Conservation (phyloP, 306 rosid genomes). For the Hylodesmum podocarpum region DNA sequence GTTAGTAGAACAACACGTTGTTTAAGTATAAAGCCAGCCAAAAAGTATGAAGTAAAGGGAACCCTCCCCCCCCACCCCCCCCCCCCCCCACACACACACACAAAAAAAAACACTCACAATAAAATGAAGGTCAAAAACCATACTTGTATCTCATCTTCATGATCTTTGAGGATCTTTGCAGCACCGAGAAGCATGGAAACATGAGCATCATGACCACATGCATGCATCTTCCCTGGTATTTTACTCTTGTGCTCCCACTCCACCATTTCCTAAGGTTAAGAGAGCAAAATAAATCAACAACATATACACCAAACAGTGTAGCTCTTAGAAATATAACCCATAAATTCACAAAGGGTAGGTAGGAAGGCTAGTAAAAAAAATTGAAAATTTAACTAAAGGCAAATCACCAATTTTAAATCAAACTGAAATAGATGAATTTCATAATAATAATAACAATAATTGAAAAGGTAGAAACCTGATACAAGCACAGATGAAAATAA, state of each 20-base stretch:
- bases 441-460: background rate
- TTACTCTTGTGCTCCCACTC: constrained; percentile 95
- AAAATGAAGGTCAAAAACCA: background rate
- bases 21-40: background rate
- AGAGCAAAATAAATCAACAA: background rate
- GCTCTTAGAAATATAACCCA: background rate
- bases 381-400: background rate
- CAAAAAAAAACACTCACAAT: background rate
- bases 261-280: constrained; percentile 57
- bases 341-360: background rate
- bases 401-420: background rate
- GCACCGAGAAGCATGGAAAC: constrained; percentile 97
- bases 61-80: background rate
- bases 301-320: background rate
- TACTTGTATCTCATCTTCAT: constrained; percentile 52
- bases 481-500: background rate
- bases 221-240: constrained; percentile 93
- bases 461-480: background rate
- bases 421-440: background rate
- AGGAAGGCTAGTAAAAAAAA: background rate
- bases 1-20: background rate
- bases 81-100: background rate
- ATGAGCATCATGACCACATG: constrained; percentile 95
- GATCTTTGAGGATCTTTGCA: constrained; percentile 70
- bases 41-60: background rate